phyloP scores from a whole-genome alignment of 2,329 filamentous ascomycete genomes.

The Alternaria ventricosa region DNA sequence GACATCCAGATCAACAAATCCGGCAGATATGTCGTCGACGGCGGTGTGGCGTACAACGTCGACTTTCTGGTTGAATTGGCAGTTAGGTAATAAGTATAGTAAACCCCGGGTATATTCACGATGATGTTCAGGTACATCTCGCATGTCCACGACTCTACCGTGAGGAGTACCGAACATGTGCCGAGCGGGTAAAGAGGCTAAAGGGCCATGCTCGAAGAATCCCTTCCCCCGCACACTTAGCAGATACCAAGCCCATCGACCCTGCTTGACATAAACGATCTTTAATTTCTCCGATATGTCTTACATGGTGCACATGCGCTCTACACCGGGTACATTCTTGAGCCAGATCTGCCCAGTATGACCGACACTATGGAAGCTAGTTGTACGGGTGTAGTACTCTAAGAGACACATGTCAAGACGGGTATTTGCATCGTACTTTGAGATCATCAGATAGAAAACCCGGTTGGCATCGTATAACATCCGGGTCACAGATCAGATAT shows the following conservation, averaged over 20 bases:
- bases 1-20: conserved; percentile 32
- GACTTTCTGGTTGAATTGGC: conserved; percentile 25
- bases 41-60: conserved; percentile 40
- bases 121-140: not conserved
- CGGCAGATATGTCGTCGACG: conserved; percentile 36
- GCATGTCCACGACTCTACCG: not conserved
- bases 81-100: not conserved
- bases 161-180: not conserved
- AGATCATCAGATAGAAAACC: not conserved
- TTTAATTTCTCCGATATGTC: conserved; percentile 20
- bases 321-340: not conserved
- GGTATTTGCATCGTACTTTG: conserved; percentile 11
- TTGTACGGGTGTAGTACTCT: conserved; percentile 14
- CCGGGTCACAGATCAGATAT: not conserved
- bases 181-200: conserved; percentile 14
- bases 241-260: not conserved
- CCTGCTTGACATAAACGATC: conserved; percentile 6
- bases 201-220: not conserved
- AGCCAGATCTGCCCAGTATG: conserved; percentile 1
- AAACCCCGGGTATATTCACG: not conserved
- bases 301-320: not conserved
- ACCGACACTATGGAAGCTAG: not conserved
- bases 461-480: not conserved
- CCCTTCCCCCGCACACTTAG: not conserved
- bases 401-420: conserved; percentile 18